Base-by-base conservation (phyloP, 2,329 filamentous ascomycete species). In the Penicillium italicum region DNA sequence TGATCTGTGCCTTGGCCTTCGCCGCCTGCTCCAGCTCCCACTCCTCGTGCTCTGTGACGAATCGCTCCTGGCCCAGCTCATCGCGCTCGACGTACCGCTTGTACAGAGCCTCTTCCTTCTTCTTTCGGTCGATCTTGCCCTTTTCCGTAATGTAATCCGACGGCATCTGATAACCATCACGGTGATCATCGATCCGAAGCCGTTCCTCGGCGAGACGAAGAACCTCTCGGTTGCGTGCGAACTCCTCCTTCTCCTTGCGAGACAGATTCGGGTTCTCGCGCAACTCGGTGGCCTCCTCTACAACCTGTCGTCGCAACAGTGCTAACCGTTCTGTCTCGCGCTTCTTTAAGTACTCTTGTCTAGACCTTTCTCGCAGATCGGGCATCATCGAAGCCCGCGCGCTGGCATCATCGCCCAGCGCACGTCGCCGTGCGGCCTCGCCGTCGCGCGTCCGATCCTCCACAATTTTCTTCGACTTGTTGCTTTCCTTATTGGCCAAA, bases 61-160 rank as follows among this genome's bases (percentile, higher is more conserved):
- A 95, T 65, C 87, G 88, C 71, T 97, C 93, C 61, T 94, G 87
- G 5, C 92, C 92, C 65, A 87, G 87, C 66, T 95, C 90, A 65
- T 96, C 91, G 57, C 84, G 83, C 60, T 97, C 92, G 4, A 96
- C 87, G 64, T 96, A 93, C 48, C 92, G 85, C 71, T 91, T 92
- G 75, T 96, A 96, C 11, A 99, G 80, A 0, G 90, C 90, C 24
- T 95, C 90, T 60, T 94, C 85, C 71, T 97, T 97, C 70, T 89
- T 89, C 71, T 89, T 91, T 64, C 82, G 82, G 69, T 96, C 89
- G 59, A 96, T 87, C 69, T 95, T 94, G 22, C 91, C 91, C 74
- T 93, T 92, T 70, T 95, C 91, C 0, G 90, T 96, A 59, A 96
- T 93, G 69, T 96, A 96, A 71, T 97, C 91, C 61, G 97, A 92